Conservation (phyloP, 495 filamentous ascomycete species). For the Xylaria palmicola region DNA sequence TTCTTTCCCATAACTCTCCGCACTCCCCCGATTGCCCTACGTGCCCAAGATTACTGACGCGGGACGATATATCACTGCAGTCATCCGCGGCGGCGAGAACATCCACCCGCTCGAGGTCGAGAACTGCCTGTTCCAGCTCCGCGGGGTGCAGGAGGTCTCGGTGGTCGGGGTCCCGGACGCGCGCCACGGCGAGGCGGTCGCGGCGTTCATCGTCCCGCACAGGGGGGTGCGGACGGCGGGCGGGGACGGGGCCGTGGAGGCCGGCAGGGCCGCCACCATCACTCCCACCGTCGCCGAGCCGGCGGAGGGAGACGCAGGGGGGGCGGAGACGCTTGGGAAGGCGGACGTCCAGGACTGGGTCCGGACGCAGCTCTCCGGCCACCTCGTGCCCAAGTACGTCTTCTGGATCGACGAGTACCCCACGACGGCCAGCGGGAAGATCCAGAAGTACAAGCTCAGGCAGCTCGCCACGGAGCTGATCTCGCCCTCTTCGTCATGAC, state of each 20-base stretch:
- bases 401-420: slow-evolving; percentile 82
- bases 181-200: slow-evolving; percentile 82
- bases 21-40: too few species aligned
- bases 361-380: slow-evolving; percentile 63
- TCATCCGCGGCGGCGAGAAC: slow-evolving; percentile 93
- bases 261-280: not conserved
- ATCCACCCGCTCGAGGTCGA: slow-evolving; percentile 95
- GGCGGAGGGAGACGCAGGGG: slow-evolving; percentile 9
- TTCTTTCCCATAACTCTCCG: not conserved
- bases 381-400: slow-evolving; percentile 85
- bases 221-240: slow-evolving; percentile 35
- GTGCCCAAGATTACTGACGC: too few species aligned
- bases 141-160: slow-evolving; percentile 66
- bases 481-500: too few species aligned
- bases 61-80: too few species aligned
- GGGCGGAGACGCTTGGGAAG: slow-evolving; percentile 37
- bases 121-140: slow-evolving; percentile 77
- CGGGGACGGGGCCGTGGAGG: slow-evolving; percentile 19
- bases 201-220: slow-evolving; percentile 70
- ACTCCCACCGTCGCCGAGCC: not conserved
- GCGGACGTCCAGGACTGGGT: slow-evolving; percentile 74
- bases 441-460: slow-evolving; percentile 89
- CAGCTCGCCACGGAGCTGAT: slow-evolving; percentile 46
- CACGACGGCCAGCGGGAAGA: slow-evolving; percentile 95
- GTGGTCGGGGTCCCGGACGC: slow-evolving; percentile 85